These are phyloP conservation scores for Candida easanensis DNA, from an alignment of 805 yeast genomes.

Conservation along the genomic window DNA sequence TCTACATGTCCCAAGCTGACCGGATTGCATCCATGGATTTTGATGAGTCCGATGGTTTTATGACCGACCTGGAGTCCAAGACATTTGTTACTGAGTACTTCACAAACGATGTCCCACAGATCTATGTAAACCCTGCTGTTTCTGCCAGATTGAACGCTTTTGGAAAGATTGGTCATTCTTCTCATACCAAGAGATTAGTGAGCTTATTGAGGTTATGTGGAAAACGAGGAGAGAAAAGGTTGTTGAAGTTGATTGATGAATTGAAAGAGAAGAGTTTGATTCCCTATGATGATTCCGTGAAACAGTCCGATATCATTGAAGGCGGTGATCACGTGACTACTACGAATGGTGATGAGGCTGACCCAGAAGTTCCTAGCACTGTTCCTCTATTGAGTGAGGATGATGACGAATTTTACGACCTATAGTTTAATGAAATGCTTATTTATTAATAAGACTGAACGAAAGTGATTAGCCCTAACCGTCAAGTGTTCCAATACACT, in stretches of 20 bases:
- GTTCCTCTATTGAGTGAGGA: slow-evolving; percentile 13
- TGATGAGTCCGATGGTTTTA: slow-evolving; percentile 19
- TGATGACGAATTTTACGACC: slow-evolving; percentile 17
- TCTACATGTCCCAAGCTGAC: slow-evolving; percentile 17
- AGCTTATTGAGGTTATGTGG: slow-evolving; percentile 10
- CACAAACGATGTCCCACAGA: slow-evolving; percentile 4
- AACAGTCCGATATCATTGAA: slow-evolving; percentile 8
- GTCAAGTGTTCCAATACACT: slow-evolving; percentile 19
- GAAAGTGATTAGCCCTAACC: too few species aligned
- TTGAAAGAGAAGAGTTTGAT: slow-evolving; percentile 3
- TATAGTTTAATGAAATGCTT: slow-evolving; percentile 5
- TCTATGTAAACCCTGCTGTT: slow-evolving; percentile 9
- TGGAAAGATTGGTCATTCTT: slow-evolving; percentile 17
- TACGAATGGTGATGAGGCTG: background rate
- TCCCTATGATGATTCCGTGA: slow-evolving; percentile 1
- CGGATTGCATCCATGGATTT: slow-evolving; percentile 6
- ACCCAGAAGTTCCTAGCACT: slow-evolving; percentile 5
- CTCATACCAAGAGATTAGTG: slow-evolving; percentile 14
- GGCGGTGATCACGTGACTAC: slow-evolving; percentile 4
- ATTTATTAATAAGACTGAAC: background rate
- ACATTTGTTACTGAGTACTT: slow-evolving; percentile 5
- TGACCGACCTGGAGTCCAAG: slow-evolving; percentile 17
- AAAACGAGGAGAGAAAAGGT: slow-evolving; percentile 8
- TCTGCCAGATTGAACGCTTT: slow-evolving; percentile 11
- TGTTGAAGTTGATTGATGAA: slow-evolving; percentile 11